Conservation (phyloP, 192 early-diverging fungal genomes). For the Funneliformis mosseae region DNA sequence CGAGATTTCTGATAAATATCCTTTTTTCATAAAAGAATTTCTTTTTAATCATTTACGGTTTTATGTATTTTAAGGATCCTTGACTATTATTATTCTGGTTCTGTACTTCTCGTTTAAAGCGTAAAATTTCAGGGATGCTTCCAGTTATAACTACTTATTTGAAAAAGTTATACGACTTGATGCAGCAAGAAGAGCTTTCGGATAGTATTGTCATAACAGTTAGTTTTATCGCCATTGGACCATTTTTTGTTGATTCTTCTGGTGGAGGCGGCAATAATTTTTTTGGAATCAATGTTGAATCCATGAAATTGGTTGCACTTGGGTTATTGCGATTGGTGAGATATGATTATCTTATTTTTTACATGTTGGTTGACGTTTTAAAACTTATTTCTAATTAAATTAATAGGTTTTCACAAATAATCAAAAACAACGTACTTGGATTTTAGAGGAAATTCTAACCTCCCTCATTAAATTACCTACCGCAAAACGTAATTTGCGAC, state of each 20-base stretch:
- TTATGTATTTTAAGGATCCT: not conserved
- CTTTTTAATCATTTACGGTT: too few relatives aligned
- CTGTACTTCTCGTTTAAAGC: constrained; percentile 19
- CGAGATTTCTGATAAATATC: constrained; percentile 30
- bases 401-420: constrained; percentile 54
- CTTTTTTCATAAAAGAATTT: constrained; percentile 1
- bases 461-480: constrained; percentile 69
- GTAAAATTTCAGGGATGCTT: constrained; percentile 18
- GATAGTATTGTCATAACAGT: constrained; percentile 52
- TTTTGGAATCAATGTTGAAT: constrained; percentile 37
- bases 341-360: not conserved
- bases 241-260: constrained; percentile 53
- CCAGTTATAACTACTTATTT: constrained; percentile 31
- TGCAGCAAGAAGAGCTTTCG: constrained; percentile 45
- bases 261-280: constrained; percentile 29
- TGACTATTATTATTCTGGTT: not conserved
- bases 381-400: not conserved
- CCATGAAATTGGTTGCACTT: constrained; percentile 38
- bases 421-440: constrained; percentile 69
- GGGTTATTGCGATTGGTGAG: constrained; percentile 38
- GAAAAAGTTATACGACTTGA: constrained; percentile 25
- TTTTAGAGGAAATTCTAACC: constrained; percentile 85
- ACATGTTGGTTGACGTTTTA: not conserved
- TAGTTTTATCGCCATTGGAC: constrained; percentile 48
- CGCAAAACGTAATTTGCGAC: constrained; percentile 30